phyloP scores from a whole-genome alignment of 108 stramenopile species.

The Nitzschia inconspicua region DNA sequence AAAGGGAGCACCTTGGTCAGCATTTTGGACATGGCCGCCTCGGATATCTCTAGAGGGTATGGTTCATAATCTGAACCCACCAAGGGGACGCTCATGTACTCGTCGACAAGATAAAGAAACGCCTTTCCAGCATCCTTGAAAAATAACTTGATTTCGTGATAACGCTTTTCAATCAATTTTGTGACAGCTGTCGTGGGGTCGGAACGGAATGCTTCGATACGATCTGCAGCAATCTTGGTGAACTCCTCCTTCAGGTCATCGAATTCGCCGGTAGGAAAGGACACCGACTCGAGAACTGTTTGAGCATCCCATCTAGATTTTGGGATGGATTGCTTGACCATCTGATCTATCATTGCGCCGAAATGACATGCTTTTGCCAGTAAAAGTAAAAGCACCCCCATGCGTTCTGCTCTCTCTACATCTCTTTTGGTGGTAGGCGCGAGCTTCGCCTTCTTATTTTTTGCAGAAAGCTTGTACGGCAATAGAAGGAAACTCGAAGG shows the following conservation, averaged over 20 bases:
- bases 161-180: constrained; percentile 38
- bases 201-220: constrained; percentile 37
- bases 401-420: constrained; percentile 38
- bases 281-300: constrained; percentile 14
- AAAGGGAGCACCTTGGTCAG: constrained; percentile 43
- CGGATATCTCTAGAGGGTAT: constrained; percentile 32
- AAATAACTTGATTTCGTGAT: constrained; percentile 20
- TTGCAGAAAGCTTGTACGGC: constrained; percentile 41
- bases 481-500: constrained; percentile 40
- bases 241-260: constrained; percentile 16
- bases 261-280: constrained; percentile 15
- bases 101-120: constrained; percentile 65
- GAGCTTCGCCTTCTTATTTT: constrained; percentile 41
- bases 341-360: constrained; percentile 11
- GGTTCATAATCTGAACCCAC: constrained; percentile 15
- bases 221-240: constrained; percentile 25
- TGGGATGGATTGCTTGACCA: constrained; percentile 6
- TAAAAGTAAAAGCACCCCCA: constrained; percentile 25
- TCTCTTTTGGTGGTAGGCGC: constrained; percentile 42
- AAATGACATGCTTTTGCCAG: constrained; percentile 27
- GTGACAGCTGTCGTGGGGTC: constrained; percentile 43
- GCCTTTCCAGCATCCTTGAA: constrained; percentile 40
- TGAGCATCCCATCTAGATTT: constrained; percentile 22
- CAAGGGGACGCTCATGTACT: constrained; percentile 47
- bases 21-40: constrained; percentile 24